phyloP scores from a whole-genome alignment of 2,329 filamentous ascomycete species.

The Pleurostoma richardsiae region DNA sequence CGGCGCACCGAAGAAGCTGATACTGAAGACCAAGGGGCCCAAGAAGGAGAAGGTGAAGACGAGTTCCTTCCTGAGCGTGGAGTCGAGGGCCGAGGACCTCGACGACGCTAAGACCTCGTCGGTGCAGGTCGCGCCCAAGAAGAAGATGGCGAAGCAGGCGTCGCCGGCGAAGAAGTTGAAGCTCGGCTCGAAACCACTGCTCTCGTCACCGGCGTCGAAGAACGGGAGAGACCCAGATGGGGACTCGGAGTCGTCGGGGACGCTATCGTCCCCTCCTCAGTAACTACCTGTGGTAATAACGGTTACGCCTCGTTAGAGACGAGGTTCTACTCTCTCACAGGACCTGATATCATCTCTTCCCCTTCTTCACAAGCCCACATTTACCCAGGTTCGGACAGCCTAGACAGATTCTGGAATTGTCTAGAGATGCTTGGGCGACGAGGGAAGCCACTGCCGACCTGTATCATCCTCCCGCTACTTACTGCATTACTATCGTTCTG shows the following conservation, averaged over 20 bases:
- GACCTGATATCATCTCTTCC: too few relatives aligned
- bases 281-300: not conserved
- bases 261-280: conserved; percentile 47
- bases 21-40: conserved; percentile 46
- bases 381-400: too few relatives aligned
- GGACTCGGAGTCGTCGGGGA: conserved; percentile 52
- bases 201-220: conserved; percentile 45
- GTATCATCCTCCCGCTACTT: too few relatives aligned
- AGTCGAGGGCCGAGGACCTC: conserved; percentile 34
- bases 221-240: conserved; percentile 43
- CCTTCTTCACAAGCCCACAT: too few relatives aligned
- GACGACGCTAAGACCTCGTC: conserved; percentile 29
- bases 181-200: conserved; percentile 35
- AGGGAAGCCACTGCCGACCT: too few relatives aligned
- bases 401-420: too few relatives aligned
- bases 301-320: too few relatives aligned
- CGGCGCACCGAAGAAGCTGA: conserved; percentile 44
- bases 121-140: conserved; percentile 35
- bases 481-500: too few relatives aligned
- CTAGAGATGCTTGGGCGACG: too few relatives aligned
- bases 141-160: conserved; percentile 31
- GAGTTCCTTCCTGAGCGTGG: conserved; percentile 43
- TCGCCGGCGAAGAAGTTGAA: conserved; percentile 42
- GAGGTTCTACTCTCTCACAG: too few relatives aligned
- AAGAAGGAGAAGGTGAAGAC: conserved; percentile 54